Percentiles rank a stretch among this genome's conserved stretches.
These are phyloP conservation scores for Podaxis mareebaensis DNA, from an alignment of 768 basidiomycete species.

Conservation along the genomic window DNA sequence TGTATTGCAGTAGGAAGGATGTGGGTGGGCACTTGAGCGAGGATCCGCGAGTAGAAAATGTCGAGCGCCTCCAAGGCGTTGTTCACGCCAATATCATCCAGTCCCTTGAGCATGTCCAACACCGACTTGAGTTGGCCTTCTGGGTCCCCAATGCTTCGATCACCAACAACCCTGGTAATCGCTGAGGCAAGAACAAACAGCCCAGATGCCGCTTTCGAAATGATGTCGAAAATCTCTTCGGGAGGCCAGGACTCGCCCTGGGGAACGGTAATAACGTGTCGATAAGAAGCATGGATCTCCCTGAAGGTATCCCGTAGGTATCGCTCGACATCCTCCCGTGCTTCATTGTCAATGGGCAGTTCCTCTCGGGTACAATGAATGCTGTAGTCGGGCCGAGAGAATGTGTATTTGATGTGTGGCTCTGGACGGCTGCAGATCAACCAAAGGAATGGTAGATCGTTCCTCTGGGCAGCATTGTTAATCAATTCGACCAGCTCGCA, in stretches of 20 bases:
- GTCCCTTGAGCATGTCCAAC: background rate
- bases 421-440: slow-evolving; percentile 1
- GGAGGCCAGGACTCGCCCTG: background rate
- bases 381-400: background rate
- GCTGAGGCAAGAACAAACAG: background rate
- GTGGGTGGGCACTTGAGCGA: background rate
- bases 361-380: background rate
- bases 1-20: background rate
- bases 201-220: background rate
- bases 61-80: background rate
- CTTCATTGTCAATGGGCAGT: background rate
- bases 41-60: background rate
- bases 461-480: background rate
- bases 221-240: background rate
- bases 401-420: background rate
- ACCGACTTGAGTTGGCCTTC: background rate
- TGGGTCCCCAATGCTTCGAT: background rate
- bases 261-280: background rate
- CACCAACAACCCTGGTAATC: background rate
- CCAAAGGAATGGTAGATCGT: slow-evolving; percentile 1
- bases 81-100: background rate
- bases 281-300: background rate
- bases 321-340: background rate
- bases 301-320: background rate
- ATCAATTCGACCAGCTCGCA: background rate